Percentiles rank a stretch among this genome's conserved stretches.
These are phyloP conservation scores for Apostasia shenzhenica DNA, from an alignment of 106 monocot species.

Conservation along the genomic window DNA sequence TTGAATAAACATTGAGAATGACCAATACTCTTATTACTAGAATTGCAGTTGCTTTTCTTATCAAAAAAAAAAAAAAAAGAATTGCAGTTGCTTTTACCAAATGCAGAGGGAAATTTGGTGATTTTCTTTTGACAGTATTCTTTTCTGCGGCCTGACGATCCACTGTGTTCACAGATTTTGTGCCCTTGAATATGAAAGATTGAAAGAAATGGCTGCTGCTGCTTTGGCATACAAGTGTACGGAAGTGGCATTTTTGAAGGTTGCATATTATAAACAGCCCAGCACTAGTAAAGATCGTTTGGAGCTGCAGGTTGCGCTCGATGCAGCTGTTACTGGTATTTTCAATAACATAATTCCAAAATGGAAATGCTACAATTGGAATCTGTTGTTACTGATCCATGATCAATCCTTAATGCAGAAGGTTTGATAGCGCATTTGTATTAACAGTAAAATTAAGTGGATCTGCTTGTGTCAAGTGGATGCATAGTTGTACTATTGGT, in stretches of 20 bases:
- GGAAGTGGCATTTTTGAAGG: conserved; percentile 91
- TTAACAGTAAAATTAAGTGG: too few relatives aligned
- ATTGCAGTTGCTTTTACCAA: too few relatives aligned
- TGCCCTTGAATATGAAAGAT: conserved; percentile 73
- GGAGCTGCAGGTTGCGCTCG: conserved; percentile 49
- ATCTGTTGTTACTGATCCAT: too few relatives aligned
- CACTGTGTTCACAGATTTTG: conserved; percentile 49
- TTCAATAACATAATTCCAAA: not conserved
- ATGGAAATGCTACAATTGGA: too few relatives aligned
- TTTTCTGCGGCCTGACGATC: not conserved
- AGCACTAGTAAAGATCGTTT: conserved; percentile 65
- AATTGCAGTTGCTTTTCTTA: too few relatives aligned
- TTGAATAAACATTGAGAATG: too few relatives aligned
- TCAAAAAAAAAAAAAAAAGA: too few relatives aligned
- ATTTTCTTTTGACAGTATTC: not conserved
- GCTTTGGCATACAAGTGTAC: conserved; percentile 94
- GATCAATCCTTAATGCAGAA: not conserved
- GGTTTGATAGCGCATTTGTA: not conserved
- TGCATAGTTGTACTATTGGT: too few relatives aligned
- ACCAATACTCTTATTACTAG: too few relatives aligned
- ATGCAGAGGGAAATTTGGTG: too few relatives aligned
- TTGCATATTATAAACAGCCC: conserved; percentile 66
- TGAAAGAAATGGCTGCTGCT: conserved; percentile 79
- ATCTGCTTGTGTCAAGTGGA: too few relatives aligned
- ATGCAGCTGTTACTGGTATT: conserved; percentile 43